Evolutionary conservation across 768 basidiomycete genomes (phyloP), one percentile per base, ranked within the genome.

Genomic region (Mycena rosella): DNA sequence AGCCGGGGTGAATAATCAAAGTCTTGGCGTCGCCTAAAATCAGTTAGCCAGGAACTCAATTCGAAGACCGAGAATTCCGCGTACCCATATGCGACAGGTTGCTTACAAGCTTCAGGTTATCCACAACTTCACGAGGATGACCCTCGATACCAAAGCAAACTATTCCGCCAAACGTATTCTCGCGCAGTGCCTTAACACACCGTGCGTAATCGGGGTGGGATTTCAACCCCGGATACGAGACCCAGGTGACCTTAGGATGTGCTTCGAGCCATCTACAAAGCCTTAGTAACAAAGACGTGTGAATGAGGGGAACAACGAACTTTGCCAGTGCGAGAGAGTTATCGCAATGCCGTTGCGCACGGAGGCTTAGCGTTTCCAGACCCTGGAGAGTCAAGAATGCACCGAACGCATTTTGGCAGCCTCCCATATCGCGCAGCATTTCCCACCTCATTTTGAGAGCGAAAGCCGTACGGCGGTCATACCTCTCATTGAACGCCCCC

Each of bases 361-460:
- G 47, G 0, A 68, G 42, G 18, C 67, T 64, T 2, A 68, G 38
- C 1, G 67, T 68, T 30, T 68, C 67, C 22, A 68, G 20, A 8
- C 89, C 89, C 63, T 87, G 87, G 13, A 89, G 69, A 3, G 89
- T 82, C 27, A 89, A 80, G 79, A 89, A 90, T 2, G 88, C 86
- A 7, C 76, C 83, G 67, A 90, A 87, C 2, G 89, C 87, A 69
- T 85, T 87, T 49, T 89, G 71, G 5, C 83, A 77, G 6, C 84
- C 79, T 5, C 88, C 89, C 6, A 89, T 36, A 70, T 89, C 88
- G 1, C 88, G 86, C 57, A 88, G 79, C 59, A 88, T 81, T 61
- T 89, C 88, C 54, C 86, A 78, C 24, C 87, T 84, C 58, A 66
- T 60, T 36, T 69, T 76, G 14, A 68, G 59, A 0, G 69, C 65